A percentile compares a stretch with the other conserved stretches of the same genome.
phyloP scores from a whole-genome alignment of 768 basidiomycete species.

The Galerina marginata region DNA sequence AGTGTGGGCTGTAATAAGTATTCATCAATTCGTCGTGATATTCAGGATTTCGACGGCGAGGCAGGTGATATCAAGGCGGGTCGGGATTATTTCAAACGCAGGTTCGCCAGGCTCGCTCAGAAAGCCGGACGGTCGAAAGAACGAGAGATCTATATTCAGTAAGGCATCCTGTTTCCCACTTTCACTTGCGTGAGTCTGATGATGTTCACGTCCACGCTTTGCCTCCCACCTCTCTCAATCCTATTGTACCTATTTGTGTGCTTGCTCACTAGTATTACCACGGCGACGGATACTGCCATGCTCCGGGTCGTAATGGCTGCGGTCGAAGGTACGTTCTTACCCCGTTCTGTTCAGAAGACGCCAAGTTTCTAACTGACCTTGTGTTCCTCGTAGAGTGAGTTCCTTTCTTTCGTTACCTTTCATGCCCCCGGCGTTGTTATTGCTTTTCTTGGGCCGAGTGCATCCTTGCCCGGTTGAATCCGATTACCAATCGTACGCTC shows the following conservation, averaged over 20 bases:
- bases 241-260: conserved; percentile 1
- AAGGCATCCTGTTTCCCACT: conserved; percentile 33
- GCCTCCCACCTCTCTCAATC: neutral
- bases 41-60: conserved; percentile 85
- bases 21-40: conserved; percentile 6
- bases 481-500: conserved; percentile 33
- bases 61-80: conserved; percentile 74
- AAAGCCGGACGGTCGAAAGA: conserved; percentile 86
- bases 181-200: conserved; percentile 3
- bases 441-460: conserved; percentile 20
- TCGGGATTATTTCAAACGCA: conserved; percentile 87
- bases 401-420: conserved; percentile 28
- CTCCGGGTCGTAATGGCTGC: conserved; percentile 94
- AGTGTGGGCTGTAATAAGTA: neutral
- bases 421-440: neutral
- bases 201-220: conserved; percentile 6
- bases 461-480: conserved; percentile 8
- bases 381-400: conserved; percentile 61
- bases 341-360: conserved; percentile 1
- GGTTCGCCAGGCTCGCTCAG: conserved; percentile 82
- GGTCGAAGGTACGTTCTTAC: conserved; percentile 78
- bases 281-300: conserved; percentile 88
- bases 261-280: conserved; percentile 67
- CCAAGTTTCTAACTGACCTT: conserved; percentile 2
- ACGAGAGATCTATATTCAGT: conserved; percentile 95